Conservation (phyloP, 371 early-diverging fungal genomes). For the Zychaea mexicana region DNA sequence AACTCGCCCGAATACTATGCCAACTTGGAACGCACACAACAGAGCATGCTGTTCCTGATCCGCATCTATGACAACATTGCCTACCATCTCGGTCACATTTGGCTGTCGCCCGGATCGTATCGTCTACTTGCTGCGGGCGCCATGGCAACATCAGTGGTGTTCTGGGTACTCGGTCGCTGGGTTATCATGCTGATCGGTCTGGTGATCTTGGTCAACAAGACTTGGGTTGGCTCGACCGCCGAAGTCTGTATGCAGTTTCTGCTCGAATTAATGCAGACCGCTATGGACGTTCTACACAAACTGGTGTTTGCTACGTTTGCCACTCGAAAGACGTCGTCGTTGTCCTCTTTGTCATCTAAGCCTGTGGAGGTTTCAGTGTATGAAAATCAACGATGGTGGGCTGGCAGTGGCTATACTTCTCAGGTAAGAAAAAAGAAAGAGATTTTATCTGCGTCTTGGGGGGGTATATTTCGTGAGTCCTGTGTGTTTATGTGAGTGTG, state of each 20-base stretch:
- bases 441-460: too few relatives aligned
- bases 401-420: slow-evolving; percentile 18
- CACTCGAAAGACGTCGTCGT: slow-evolving; percentile 2
- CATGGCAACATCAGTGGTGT: neutral
- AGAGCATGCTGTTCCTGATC: slow-evolving; percentile 33
- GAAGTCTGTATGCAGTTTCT: slow-evolving; percentile 13
- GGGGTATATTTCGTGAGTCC: neutral
- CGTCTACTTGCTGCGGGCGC: slow-evolving; percentile 10
- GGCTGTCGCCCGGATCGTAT: slow-evolving; percentile 21
- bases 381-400: slow-evolving; percentile 35
- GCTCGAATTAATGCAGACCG: slow-evolving; percentile 8
- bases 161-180: slow-evolving; percentile 14
- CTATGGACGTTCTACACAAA: neutral
- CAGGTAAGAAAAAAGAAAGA: slow-evolving; percentile 16
- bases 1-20: slow-evolving; percentile 33
- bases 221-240: slow-evolving; percentile 16
- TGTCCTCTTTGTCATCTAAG: neutral
- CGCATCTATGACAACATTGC: slow-evolving; percentile 42
- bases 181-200: slow-evolving; percentile 17
- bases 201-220: slow-evolving; percentile 21
- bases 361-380: slow-evolving; percentile 21
- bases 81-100: slow-evolving; percentile 34
- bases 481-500: neutral
- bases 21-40: slow-evolving; percentile 39
- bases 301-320: neutral